phyloP scores from a whole-genome alignment of 2,329 filamentous ascomycete species.

The Coniella vitis region DNA sequence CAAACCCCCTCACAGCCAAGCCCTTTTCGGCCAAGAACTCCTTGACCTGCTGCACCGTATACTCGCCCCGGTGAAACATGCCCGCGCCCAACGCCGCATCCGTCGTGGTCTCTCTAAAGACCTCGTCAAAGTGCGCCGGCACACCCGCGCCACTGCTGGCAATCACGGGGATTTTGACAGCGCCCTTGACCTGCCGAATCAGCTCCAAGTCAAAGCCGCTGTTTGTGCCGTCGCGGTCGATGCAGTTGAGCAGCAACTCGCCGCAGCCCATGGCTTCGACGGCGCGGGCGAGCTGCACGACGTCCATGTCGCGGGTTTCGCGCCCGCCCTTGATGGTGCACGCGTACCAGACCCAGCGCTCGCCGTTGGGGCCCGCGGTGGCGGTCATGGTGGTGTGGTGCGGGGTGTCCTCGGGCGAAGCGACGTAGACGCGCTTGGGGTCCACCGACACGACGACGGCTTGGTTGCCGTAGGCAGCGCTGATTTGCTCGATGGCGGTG shows the following conservation, averaged over 20 bases:
- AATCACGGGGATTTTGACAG: slow-evolving; percentile 87
- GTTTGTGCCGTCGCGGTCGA: slow-evolving; percentile 93
- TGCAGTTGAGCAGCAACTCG: slow-evolving; percentile 94
- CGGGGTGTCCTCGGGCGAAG: slow-evolving; percentile 43
- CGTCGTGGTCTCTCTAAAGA: slow-evolving; percentile 77
- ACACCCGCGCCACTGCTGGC: slow-evolving; percentile 87
- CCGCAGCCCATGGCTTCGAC: slow-evolving; percentile 95
- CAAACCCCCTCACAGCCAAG: slow-evolving; percentile 72
- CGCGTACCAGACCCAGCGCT: slow-evolving; percentile 89
- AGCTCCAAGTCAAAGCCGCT: slow-evolving; percentile 91
- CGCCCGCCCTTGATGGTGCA: slow-evolving; percentile 95
- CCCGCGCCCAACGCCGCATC: slow-evolving; percentile 93
- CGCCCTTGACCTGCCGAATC: slow-evolving; percentile 78
- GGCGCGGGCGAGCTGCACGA: slow-evolving; percentile 77
- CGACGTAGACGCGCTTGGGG: slow-evolving; percentile 84
- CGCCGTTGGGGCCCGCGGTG: slow-evolving; percentile 65
- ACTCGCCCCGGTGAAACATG: slow-evolving; percentile 96
- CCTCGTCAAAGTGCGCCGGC: slow-evolving; percentile 82
- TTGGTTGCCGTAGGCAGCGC: slow-evolving; percentile 87
- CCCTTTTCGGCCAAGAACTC: slow-evolving; percentile 66
- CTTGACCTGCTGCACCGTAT: slow-evolving; percentile 91
- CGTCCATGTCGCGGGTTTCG: slow-evolving; percentile 89
- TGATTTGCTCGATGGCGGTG: slow-evolving; percentile 94
- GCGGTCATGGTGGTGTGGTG: slow-evolving; percentile 66
- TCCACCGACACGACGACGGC: slow-evolving; percentile 95